Base-by-base conservation (phyloP, 257 asterid species). In the Jacaranda mimosifolia region DNA sequence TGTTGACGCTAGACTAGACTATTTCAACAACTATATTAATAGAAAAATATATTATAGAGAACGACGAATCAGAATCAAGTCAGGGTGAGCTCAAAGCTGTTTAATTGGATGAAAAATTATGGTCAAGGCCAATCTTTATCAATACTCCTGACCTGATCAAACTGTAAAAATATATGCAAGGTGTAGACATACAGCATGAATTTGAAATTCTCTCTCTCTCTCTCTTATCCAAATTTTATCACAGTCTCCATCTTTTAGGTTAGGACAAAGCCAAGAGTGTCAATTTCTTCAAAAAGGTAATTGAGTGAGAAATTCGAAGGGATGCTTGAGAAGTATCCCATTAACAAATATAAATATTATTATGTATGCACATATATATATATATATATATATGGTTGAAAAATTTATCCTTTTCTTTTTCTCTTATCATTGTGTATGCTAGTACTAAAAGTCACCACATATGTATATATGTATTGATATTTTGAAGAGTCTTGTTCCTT, bases 271-370 rank as follows among this genome's bases (percentile, higher is more conserved):
- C 81, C 83, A 80, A 84, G 79, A 73, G 75, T 87, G 93, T 92
- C 92, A 81, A 77, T 83, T 87, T 87, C 87, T 79, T 70, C 72
- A 63, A 82, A 92, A 89, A 85, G 84, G 83, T 57, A 10, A 51
- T 75, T 79, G 88, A 83, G 40, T 79, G 84, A 72, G 86, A 86
- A 68, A 78, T 43, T 64, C 48, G 70, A 66, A 62, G 66, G 21
- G 64, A 6, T 57, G 56, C 7, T 46, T 21, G 65, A 35, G 14
- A 42, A 45, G 13, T 68, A 59, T 71, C 19, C 82, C 45, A 39
- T 55, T 5, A 15, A 53, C 4, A 53, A 53, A 55, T n/a, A 17
- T 55, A 53, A 4, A 53, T 53, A 14, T 14, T 48, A 48, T 48
- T 3, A n/a, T n/a, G n/a, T n/a, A n/a, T n/a, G n/a, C n/a, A n/a